Percentiles rank a stretch among this genome's conserved stretches.
These are phyloP conservation scores for Dothistroma pini DNA, from an alignment of 2,329 filamentous ascomycete species.

Conservation along the genomic window DNA sequence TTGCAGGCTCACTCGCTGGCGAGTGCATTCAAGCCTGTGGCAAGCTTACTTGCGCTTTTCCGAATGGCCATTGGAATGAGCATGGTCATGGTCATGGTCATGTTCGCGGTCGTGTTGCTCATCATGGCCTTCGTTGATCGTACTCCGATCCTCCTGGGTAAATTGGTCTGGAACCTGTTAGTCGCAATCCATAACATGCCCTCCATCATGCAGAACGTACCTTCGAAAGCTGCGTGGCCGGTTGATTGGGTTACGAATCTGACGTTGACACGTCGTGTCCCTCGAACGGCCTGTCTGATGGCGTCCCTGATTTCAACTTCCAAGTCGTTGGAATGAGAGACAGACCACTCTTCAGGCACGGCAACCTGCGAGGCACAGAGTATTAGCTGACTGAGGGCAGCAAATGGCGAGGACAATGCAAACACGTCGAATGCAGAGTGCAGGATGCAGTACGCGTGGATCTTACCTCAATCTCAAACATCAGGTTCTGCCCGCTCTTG, in stretches of 20 bases:
- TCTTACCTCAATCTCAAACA: conserved; percentile 72
- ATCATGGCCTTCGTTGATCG: not conserved
- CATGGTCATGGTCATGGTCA: not conserved
- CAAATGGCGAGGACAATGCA: not conserved
- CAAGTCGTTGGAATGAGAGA: conserved; percentile 65
- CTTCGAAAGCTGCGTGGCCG: conserved; percentile 45
- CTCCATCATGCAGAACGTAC: not conserved
- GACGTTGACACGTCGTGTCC: conserved; percentile 77
- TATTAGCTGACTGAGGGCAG: not conserved
- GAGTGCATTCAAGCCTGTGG: not conserved
- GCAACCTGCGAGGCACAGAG: conserved; percentile 48
- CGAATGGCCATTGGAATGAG: conserved; percentile 1
- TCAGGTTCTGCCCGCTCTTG: conserved; percentile 95
- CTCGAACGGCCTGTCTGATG: conserved; percentile 73
- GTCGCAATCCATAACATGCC: not conserved
- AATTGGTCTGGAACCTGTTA: not conserved
- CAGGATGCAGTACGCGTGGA: not conserved
- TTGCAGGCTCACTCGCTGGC: not conserved
- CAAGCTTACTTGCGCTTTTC: conserved; percentile 5
- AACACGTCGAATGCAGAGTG: not conserved
- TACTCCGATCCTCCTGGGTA: not conserved
- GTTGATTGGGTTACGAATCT: conserved; percentile 63
- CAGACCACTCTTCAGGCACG: conserved; percentile 71
- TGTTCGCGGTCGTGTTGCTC: conserved; percentile 4
- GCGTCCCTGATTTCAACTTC: conserved; percentile 70